Evolutionary conservation across 352 stramenopile genomes (phyloP), one percentile per base, ranked within the genome.

Genomic region (Stramenopiles sp.): DNA sequence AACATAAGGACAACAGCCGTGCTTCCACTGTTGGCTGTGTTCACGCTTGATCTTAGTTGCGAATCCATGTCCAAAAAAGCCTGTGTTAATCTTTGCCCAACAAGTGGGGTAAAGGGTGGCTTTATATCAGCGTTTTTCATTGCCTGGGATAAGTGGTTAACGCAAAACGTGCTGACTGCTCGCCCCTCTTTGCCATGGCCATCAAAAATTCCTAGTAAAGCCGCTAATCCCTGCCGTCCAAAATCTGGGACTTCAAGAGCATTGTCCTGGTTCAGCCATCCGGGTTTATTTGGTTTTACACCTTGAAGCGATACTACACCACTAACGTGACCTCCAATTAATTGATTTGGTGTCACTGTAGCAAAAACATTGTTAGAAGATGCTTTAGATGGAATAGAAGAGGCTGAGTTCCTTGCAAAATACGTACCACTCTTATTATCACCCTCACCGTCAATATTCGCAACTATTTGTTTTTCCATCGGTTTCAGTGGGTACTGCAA

Each of bases 141-240:
- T 80, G 96, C 92, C 8, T 84, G 84, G 0, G 93, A 88, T 30
- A 97, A 92, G 80, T 93, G 88, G 29, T 96, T 89, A 27, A 92
- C 91, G 82, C 97, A 96, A 32, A 88, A 89, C 30, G 87, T 86
- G 0, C 92, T 96, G 0, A 98, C 94, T n/a, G 87, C 88, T 71
- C 98, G 93, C 7, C 94, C 95, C 32, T 93, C 92, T 84, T 98
- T 94, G 27, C 95, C 95, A 83, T 98, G 95, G 75, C 95, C 95
- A 86, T 98, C 94, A 85, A 98, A 92, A 7, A 98, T 94, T 75
- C 92, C 95, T 4, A 98, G 89, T 80, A 98, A 71, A 71, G 22
- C 27, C 27, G 27, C 22, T 27, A 71, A 27, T 27, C 55, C 55
- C 22, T 27, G 55, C 22, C 55, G 22, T 25, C 27, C 27, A 27